Conservation (phyloP, 306 rosid species). For the Pterocarpus santalinus region DNA sequence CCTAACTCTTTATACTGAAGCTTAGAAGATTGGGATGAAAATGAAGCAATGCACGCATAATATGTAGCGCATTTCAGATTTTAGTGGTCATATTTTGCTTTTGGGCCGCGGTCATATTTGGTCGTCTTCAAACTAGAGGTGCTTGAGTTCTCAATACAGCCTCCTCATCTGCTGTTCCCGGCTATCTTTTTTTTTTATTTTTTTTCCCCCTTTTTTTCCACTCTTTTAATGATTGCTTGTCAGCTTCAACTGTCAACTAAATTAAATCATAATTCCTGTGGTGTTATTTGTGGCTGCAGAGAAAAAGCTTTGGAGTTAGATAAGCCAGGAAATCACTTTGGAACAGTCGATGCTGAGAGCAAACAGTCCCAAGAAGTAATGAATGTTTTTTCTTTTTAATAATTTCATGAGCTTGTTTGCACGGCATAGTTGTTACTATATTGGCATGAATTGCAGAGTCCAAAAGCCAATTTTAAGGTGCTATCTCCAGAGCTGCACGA, state of each 20-base stretch:
- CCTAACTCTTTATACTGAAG: too few relatives aligned
- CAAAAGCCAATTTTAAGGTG: slow-evolving; percentile 40
- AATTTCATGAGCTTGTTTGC: slow-evolving; percentile 20
- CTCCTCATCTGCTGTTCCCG: not conserved
- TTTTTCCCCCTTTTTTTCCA: too few relatives aligned
- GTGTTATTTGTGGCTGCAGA: slow-evolving; percentile 50
- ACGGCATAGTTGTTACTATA: slow-evolving; percentile 21
- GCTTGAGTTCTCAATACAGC: not conserved
- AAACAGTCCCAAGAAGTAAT: slow-evolving; percentile 62
- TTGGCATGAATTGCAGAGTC: slow-evolving; percentile 45
- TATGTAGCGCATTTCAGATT: not conserved
- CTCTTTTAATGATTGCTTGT: not conserved
- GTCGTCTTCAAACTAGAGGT: slow-evolving; percentile 12
- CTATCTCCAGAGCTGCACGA: slow-evolving; percentile 38
- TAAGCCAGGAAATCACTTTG: slow-evolving; percentile 39
- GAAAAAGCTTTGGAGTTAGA: slow-evolving; percentile 50
- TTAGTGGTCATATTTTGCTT: slow-evolving; percentile 15
- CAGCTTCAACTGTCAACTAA: slow-evolving; percentile 1
- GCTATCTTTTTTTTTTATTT: not conserved
- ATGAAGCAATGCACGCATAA: too few relatives aligned
- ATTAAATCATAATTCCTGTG: slow-evolving; percentile 12
- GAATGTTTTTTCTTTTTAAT: slow-evolving; percentile 15
- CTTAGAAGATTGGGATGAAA: too few relatives aligned
- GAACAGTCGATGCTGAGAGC: slow-evolving; percentile 41
- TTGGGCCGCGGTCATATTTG: not conserved